Evolutionary conservation across 495 filamentous ascomycete species (phyloP), one percentile per base, ranked within the genome.

Genomic region (Penicillium daleae): DNA sequence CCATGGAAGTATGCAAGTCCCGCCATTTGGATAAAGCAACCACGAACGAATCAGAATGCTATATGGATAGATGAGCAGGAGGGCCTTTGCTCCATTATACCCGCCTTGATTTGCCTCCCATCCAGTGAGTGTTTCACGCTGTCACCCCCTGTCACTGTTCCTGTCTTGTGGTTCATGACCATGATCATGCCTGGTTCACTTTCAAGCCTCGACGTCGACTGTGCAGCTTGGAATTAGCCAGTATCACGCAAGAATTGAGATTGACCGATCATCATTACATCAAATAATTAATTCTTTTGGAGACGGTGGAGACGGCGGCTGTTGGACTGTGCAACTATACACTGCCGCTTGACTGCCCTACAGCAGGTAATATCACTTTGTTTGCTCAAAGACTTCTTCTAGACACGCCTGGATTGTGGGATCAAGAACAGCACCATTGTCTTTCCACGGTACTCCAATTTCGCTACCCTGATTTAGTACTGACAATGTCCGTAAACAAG

Each of bases 261-360:
- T 54, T 54, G 8, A 31, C 8, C 15, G 46, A 55, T 68, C 65
- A 66, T 70, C 65, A 71, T 72, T 71, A 72, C 70, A 71, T 71
- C 70, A 72, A 57, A 29, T 33, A 19, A n/a, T n/a, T 53, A n/a
- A 33, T 33, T 48, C 0, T 32, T 58, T 32, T n/a, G n/a, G n/a
- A n/a, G n/a, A n/a, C n/a, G n/a, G n/a, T n/a, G 10, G 26, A 52
- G 22, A 19, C 22, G 2, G 22, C 37, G 17, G 10, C 35, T 55
- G 57, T 69, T 31, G 29, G 32, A 63, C 56, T 46, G 63, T 68
- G 61, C 42, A 56, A 68, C 63, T 29, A 54, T 40, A 53, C 32
- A 52, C 19, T 27, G 7, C 12, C 26, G 10, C 21, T n/a, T 13
- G 12, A 33, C 32, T 32, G 15, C 2, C 37, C 24, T 29, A 6